Evolutionary conservation across 441 rosid genomes (phyloP).

Genomic region (Isatis lusitanica): DNA sequence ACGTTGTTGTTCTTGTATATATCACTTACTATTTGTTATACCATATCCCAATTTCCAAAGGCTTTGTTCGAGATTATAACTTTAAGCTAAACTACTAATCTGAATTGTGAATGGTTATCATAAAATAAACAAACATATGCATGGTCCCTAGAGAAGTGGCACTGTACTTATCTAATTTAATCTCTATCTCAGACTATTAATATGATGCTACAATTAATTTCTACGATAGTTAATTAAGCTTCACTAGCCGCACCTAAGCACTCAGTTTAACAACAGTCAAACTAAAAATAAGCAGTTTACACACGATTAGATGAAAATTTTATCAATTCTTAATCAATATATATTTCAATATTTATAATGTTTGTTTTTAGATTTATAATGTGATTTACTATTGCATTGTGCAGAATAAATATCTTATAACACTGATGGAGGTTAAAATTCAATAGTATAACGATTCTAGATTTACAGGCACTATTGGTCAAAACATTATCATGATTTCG

Average conservation of each 20-base stretch:
- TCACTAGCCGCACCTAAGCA: neutral
- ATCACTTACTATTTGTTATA: neutral
- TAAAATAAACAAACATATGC: neutral
- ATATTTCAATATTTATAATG: too few relatives aligned
- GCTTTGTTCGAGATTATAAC: neutral
- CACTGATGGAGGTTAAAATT: neutral
- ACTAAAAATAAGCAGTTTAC: neutral
- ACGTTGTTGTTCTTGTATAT: neutral
- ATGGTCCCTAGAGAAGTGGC: neutral
- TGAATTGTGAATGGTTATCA: neutral
- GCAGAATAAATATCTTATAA: neutral
- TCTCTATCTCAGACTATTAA: neutral
- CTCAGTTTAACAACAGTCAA: neutral
- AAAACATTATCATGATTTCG: conserved; percentile 6
- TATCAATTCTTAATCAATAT: neutral
- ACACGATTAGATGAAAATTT: neutral
- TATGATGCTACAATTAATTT: neutral
- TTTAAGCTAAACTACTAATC: neutral
- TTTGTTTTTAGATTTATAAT: too few relatives aligned
- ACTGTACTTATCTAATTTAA: neutral
- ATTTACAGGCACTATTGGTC: neutral
- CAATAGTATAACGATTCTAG: neutral
- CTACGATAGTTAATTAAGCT: neutral
- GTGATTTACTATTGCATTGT: neutral
- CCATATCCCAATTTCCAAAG: neutral